These are phyloP conservation scores for Pseudopithomyces maydicus DNA, from an alignment of 2,329 filamentous ascomycete species.

Conservation along the genomic window DNA sequence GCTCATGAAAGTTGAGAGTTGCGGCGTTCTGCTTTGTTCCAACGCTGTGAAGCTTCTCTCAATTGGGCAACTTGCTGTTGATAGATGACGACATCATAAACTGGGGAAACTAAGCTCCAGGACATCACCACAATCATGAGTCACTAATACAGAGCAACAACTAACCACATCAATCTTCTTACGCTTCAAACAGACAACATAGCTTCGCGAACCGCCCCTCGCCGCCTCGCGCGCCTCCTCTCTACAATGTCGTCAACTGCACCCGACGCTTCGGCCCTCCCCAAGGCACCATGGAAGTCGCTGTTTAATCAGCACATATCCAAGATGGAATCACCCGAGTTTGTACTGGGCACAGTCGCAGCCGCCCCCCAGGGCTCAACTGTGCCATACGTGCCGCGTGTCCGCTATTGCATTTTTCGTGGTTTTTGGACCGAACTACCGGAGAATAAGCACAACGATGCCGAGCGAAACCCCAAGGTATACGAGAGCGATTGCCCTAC, in stretches of 20 bases:
- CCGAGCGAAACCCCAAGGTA: conserved; percentile 69
- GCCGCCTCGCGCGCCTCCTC: conserved; percentile 48
- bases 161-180: not conserved
- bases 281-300: conserved; percentile 58
- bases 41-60: not conserved
- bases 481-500: conserved; percentile 80
- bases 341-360: conserved; percentile 57
- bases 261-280: conserved; percentile 38
- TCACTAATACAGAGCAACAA: not conserved
- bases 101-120: conserved; percentile 7
- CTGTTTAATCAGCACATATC: conserved; percentile 56
- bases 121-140: not conserved
- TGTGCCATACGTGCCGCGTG: conserved; percentile 57
- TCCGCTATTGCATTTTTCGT: conserved; percentile 81
- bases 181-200: conserved; percentile 33
- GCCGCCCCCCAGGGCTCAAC: conserved; percentile 48
- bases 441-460: conserved; percentile 72
- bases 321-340: conserved; percentile 56
- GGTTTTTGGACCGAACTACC: conserved; percentile 81
- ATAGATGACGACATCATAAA: conserved; percentile 10
- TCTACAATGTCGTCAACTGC: conserved; percentile 55
- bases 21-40: not conserved
- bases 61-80: not conserved
- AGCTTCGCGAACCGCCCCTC: conserved; percentile 41
- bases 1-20: too few relatives aligned